These are phyloP conservation scores for Mycena rosella DNA, from an alignment of 768 basidiomycete genomes.

Conservation along the genomic window DNA sequence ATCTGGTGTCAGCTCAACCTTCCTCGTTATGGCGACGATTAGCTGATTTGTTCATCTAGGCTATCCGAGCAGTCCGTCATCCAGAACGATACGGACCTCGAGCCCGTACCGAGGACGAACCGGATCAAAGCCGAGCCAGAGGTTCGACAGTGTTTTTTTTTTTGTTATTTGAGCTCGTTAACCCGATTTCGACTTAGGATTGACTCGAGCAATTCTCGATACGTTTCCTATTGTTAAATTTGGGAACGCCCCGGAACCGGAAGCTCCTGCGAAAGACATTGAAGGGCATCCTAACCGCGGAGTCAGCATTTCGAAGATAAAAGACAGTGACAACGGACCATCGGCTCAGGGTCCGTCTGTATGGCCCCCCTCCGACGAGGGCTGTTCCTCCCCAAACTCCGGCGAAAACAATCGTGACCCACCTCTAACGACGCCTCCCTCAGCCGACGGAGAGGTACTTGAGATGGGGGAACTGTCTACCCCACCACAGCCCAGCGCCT, in stretches of 20 bases:
- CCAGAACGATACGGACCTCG: conserved; percentile 94
- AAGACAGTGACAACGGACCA: not conserved
- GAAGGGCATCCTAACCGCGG: conserved; percentile 38
- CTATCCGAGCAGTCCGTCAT: conserved; percentile 84
- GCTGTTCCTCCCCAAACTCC: not conserved
- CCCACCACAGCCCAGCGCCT: not conserved
- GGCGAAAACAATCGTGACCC: not conserved
- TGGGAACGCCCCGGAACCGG: conserved; percentile 46
- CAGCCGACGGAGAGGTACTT: not conserved
- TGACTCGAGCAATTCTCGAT: conserved; percentile 93
- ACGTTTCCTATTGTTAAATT: conserved; percentile 97
- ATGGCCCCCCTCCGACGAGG: too few relatives aligned
- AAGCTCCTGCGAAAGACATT: conserved; percentile 40
- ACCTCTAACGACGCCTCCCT: not conserved
- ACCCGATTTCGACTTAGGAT: conserved; percentile 53
- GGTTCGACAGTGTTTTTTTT: conserved; percentile 15
- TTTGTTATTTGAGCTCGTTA: not conserved
- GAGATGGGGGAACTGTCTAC: not conserved
- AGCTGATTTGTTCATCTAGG: conserved; percentile 54
- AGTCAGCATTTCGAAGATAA: not conserved
- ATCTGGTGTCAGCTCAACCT: conserved; percentile 72
- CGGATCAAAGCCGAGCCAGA: conserved; percentile 59
- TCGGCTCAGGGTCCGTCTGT: not conserved
- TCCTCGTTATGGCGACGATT: conserved; percentile 1
- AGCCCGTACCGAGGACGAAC: conserved; percentile 49